These are phyloP conservation scores for Apophysomyces trapeziformis DNA, from an alignment of 371 early-diverging fungal species.

Conservation along the genomic window DNA sequence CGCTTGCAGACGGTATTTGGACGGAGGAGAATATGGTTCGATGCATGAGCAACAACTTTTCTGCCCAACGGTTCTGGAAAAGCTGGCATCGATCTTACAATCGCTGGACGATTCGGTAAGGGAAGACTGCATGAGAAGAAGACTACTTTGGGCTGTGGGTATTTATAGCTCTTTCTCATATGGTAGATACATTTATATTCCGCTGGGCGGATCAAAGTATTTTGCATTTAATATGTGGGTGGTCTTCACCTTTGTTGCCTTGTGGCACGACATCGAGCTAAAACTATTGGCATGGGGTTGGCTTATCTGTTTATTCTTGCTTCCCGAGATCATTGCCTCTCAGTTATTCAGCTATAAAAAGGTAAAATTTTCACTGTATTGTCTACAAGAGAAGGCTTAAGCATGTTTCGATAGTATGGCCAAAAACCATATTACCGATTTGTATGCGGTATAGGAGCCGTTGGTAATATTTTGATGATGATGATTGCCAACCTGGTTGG, in stretches of 20 bases:
- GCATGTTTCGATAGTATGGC: conserved; percentile 48
- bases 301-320: conserved; percentile 85
- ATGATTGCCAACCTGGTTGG: conserved; percentile 95
- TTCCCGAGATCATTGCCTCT: conserved; percentile 82
- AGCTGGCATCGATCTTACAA: conserved; percentile 94
- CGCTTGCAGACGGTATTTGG: conserved; percentile 83
- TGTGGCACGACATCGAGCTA: conserved; percentile 93
- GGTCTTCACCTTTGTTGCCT: conserved; percentile 92
- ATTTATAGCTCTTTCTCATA: conserved; percentile 5
- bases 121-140: too few species aligned
- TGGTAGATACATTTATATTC: conserved; percentile 84
- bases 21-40: conserved; percentile 92
- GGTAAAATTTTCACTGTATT: conserved; percentile 31
- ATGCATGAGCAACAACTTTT: conserved; percentile 94
- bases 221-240: conserved; percentile 75
- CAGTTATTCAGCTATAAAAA: conserved; percentile 59
- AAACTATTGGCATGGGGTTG: conserved; percentile 91
- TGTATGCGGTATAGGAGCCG: conserved; percentile 83
- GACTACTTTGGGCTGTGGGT: neutral
- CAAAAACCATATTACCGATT: conserved; percentile 75
- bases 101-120: conserved; percentile 81
- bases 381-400: too few species aligned
- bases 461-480: conserved; percentile 89
- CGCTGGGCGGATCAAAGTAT: conserved; percentile 81
- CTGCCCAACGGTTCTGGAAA: conserved; percentile 89